Evolutionary conservation across 2,329 filamentous ascomycete genomes (phyloP).

Genomic region (Mycocentrospora acerina): DNA sequence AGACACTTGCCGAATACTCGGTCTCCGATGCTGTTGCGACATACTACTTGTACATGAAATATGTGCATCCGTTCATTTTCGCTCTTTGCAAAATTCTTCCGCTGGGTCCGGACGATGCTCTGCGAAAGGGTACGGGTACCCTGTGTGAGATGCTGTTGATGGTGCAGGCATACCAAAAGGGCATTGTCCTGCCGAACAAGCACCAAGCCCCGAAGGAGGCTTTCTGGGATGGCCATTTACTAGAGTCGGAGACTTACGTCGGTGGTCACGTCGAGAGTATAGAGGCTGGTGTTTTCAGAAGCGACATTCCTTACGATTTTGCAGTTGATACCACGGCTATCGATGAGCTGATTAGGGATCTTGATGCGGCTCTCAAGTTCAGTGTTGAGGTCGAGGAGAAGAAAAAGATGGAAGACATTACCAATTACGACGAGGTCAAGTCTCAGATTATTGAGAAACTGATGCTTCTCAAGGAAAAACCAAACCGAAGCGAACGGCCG

Average conservation of each 20-base stretch:
- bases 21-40: constrained; percentile 98
- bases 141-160: constrained; percentile 99
- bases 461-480: constrained; percentile 72
- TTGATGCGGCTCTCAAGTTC: constrained; percentile 88
- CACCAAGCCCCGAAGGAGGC: constrained; percentile 86
- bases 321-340: constrained; percentile 84
- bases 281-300: constrained; percentile 93
- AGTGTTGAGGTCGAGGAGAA: constrained; percentile 61
- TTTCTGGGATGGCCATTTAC: constrained; percentile 94
- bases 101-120: constrained; percentile 84
- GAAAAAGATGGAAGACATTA: constrained; percentile 53
- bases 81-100: constrained; percentile 96
- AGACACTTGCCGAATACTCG: constrained; percentile 95
- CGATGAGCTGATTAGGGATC: constrained; percentile 81
- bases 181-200: constrained; percentile 94
- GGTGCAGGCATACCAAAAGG: constrained; percentile 93
- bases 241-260: constrained; percentile 97
- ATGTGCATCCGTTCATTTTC: constrained; percentile 99
- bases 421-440: constrained; percentile 65
- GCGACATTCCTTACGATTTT: constrained; percentile 94
- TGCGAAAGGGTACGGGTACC: constrained; percentile 95
- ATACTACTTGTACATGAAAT: constrained; percentile 99
- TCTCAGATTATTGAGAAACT: constrained; percentile 75
- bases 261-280: constrained; percentile 99
- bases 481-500: constrained; percentile 80